Evolutionary conservation across 306 rosid genomes (phyloP), one percentile per base, ranked within the genome.

Genomic region (Lathyrus tuberosus): DNA sequence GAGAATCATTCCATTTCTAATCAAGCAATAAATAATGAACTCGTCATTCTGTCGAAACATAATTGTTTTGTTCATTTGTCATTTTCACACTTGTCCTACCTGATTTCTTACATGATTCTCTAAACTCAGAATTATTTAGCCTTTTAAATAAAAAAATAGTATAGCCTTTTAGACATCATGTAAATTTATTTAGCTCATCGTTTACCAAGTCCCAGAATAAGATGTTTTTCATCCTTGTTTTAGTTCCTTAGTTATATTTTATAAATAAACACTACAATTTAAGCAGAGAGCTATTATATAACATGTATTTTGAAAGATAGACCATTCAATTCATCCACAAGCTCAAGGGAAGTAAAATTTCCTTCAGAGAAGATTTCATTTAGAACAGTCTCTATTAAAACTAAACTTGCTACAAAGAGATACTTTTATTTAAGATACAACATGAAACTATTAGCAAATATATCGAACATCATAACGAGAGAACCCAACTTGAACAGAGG

Each of bases 351-450:
- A 56, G 11, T 24, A 11, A 33, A 60, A 15, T 10, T 66, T 60
- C 18, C 14, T 26, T 37, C 37, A 12, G 2, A 26, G 60, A 16
- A 44, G 62, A 22, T 22, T 20, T 61, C 75, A 42, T 31, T 58
- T 78, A 52, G 61, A 73, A 42, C 38, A 18, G 28, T 31, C 42
- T 72, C 56, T 51, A 31, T 59, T 6, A 67, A 16, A 62, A 52
- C 70, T 51, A 41, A 41, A 22, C 30, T 40, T 57, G 14, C 48
- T 60, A 41, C 57, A 31, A 60, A 70, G 54, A 57, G 58, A 62
- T 15, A 42, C 58, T 11, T 71, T 57, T 57, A 62, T 64, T 70
- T 60, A 81, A 53, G 58, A 72, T 66, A 72, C 76, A 81, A 61
- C 78, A 72, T 47, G 60, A 28, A 72, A 59, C 53, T n/a, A 71